Evolutionary conservation across 768 basidiomycete genomes (phyloP).

Genomic region (Crucibulum laeve): DNA sequence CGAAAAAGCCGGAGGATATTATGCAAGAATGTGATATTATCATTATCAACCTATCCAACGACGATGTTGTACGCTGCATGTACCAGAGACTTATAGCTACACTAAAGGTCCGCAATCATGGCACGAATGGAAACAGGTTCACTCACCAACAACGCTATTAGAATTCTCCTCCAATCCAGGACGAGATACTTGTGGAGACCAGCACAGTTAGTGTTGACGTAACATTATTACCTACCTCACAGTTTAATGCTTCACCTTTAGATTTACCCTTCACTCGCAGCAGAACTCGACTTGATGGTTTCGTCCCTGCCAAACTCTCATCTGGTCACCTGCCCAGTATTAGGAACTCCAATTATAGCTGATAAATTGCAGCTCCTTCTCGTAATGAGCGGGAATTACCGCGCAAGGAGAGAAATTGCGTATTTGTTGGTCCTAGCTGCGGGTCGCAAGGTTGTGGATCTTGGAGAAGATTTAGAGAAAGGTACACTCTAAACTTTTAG

Average conservation of each 20-base stretch:
- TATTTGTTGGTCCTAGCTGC: slow-evolving; percentile 77
- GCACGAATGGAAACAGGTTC: background rate
- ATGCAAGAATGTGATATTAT: slow-evolving; percentile 69
- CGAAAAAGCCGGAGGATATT: slow-evolving; percentile 52
- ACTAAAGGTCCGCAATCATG: slow-evolving; percentile 41
- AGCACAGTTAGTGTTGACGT: slow-evolving; percentile 57
- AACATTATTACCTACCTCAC: background rate
- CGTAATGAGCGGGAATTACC: slow-evolving; percentile 76
- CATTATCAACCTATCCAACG: slow-evolving; percentile 69
- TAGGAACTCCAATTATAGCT: slow-evolving; percentile 67
- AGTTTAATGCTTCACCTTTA: slow-evolving; percentile 17
- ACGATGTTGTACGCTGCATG: slow-evolving; percentile 61
- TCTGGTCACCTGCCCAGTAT: slow-evolving; percentile 75
- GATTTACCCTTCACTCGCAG: slow-evolving; percentile 54
- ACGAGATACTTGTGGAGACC: slow-evolving; percentile 83
- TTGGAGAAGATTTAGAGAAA: slow-evolving; percentile 85
- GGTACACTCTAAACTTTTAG: slow-evolving; percentile 29
- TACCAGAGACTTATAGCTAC: slow-evolving; percentile 58
- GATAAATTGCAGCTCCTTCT: slow-evolving; percentile 63
- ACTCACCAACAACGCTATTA: slow-evolving; percentile 11
- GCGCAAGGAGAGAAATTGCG: slow-evolving; percentile 77
- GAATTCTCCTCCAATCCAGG: slow-evolving; percentile 39
- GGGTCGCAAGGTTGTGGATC: slow-evolving; percentile 72
- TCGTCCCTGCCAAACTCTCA: slow-evolving; percentile 53
- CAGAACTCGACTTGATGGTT: slow-evolving; percentile 70